Evolutionary conservation across 768 basidiomycete genomes (phyloP).

Genomic region (Mrakia frigida): DNA sequence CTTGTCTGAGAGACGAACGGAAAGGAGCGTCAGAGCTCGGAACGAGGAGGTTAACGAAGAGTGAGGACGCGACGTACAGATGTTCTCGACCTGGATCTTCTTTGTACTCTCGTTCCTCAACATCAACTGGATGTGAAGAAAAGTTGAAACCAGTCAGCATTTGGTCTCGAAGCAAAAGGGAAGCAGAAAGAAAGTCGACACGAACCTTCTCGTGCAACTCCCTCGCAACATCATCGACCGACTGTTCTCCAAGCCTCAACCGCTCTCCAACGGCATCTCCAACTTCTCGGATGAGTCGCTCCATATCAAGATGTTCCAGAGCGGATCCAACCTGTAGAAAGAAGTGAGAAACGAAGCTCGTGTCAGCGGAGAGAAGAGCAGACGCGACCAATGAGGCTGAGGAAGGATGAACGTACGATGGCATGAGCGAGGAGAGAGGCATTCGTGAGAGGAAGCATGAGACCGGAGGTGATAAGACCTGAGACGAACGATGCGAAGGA

Average conservation of each 20-base stretch:
- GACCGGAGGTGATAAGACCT: constrained; percentile 26
- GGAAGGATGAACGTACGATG: constrained; percentile 8
- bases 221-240: constrained; percentile 28
- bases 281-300: constrained; percentile 32
- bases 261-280: constrained; percentile 31
- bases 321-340: constrained; percentile 29
- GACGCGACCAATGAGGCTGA: neutral
- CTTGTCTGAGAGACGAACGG: constrained; percentile 10
- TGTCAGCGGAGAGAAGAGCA: neutral
- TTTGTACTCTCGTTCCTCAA: constrained; percentile 27
- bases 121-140: constrained; percentile 16
- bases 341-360: neutral
- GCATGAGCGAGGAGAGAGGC: constrained; percentile 30
- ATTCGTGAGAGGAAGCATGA: constrained; percentile 32
- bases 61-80: constrained; percentile 14
- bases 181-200: neutral
- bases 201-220: constrained; percentile 31
- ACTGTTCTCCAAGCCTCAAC: constrained; percentile 15
- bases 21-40: neutral
- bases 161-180: neutral
- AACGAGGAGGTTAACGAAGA: too few relatives aligned
- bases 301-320: constrained; percentile 33
- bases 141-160: neutral
- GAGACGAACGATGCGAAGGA: neutral
- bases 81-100: constrained; percentile 29